Evolutionary conservation across 129 eudicot genomes (phyloP), one percentile per base, ranked within the genome.

Genomic region (Lonicera japonica): DNA sequence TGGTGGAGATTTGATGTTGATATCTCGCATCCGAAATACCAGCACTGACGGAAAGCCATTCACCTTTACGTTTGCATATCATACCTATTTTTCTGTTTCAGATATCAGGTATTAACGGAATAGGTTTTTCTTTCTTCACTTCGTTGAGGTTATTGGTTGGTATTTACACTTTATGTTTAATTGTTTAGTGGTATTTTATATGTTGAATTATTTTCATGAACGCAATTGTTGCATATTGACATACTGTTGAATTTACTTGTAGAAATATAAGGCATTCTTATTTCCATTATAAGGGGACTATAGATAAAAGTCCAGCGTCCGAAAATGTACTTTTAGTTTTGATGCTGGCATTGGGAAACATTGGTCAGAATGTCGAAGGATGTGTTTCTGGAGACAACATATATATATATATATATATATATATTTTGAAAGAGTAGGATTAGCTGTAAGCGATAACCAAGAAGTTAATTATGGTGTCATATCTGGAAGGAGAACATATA

Each of bases 61-160:
- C 71, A 57, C 77, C 0, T 91, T 91, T 71, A 87, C 82, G 52
- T 82, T 85, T 74, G 98, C 96, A 7, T 83, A 84, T 82, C 96
- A 87, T 73, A 87, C 95, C 68, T 91, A 91, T 70, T 82, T 87
- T 70, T 84, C 90, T 66, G 95, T 91, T 69, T 82, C 98, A 18
- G 87, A 91, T 71, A 84, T 91, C 79, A 87, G 95, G 97, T 84
- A 79, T 47, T 14, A 0, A 9, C 16, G 23, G 36, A 65, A 59
- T 43, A 47, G 47, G 58, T 34, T 15, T 63, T 39, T n/a, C 45
- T 54, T 11, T 23, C 11, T 19, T 56, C 11, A n/a, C 7, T 68
- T 45, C 29, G 23, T 50, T 29, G 55, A 25, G 40, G 16, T 21
- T 60, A 47, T 7, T 17, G 4, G n/a, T 34, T 25, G 47, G 11